These are phyloP conservation scores for Myriosclerotinia duriaeana DNA, from an alignment of 2,329 filamentous ascomycete genomes.

Conservation along the genomic window DNA sequence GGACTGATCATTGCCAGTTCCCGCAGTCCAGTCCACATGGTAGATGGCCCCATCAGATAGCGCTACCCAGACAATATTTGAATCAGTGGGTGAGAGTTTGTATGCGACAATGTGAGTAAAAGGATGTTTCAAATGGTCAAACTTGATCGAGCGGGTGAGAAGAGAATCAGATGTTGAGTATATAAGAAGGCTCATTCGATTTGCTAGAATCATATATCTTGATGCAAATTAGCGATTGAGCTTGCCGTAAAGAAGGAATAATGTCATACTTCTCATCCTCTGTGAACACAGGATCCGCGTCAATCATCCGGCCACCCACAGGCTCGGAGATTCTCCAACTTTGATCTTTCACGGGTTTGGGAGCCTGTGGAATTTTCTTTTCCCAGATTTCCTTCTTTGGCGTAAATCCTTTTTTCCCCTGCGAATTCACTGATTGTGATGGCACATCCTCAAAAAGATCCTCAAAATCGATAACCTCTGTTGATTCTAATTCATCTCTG, in stretches of 20 bases:
- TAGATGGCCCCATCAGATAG: constrained; percentile 58
- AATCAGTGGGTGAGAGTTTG: constrained; percentile 45
- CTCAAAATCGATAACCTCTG: constrained; percentile 20
- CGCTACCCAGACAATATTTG: constrained; percentile 59
- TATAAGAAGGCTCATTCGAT: constrained; percentile 72
- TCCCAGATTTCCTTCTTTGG: constrained; percentile 25
- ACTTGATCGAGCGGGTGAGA: constrained; percentile 67
- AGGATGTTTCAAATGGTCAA: constrained; percentile 32
- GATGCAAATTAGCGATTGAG: constrained; percentile 26
- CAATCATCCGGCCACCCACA: constrained; percentile 63
- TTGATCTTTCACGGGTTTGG: constrained; percentile 28
- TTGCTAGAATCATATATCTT: constrained; percentile 71
- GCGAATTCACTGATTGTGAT: constrained; percentile 11
- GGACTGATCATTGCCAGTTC: constrained; percentile 45
- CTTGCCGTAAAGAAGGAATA: constrained; percentile 23
- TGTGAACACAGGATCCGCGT: constrained; percentile 63
- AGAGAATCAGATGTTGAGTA: constrained; percentile 82
- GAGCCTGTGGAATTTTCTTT: constrained; percentile 14
- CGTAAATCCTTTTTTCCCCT: neutral
- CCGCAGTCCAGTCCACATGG: constrained; percentile 58
- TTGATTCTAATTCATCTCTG: constrained; percentile 14
- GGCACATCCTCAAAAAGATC: constrained; percentile 28
- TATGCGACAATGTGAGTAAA: constrained; percentile 43
- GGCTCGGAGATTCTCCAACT: constrained; percentile 62
- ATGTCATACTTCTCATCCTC: constrained; percentile 57